Evolutionary conservation across 208 protist species (phyloP).

Genomic region (Angomonas deanei): DNA sequence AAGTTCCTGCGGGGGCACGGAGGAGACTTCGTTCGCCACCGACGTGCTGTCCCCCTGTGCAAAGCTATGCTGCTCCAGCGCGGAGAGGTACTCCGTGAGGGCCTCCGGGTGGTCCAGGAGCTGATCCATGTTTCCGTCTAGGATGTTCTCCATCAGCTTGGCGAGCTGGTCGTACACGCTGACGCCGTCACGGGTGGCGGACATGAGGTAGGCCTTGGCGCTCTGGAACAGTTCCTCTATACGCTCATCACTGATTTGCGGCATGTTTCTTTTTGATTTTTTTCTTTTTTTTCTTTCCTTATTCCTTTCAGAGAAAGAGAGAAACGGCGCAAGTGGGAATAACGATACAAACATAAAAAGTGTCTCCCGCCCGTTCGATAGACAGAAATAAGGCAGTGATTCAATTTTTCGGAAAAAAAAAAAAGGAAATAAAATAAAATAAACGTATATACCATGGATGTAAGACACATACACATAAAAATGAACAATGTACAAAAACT

Average conservation of each 20-base stretch:
- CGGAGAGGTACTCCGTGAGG: constrained; percentile 69
- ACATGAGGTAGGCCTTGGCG: constrained; percentile 88
- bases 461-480: constrained; percentile 7
- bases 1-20: constrained; percentile 59
- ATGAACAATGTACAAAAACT: too few species aligned
- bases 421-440: constrained; percentile 7
- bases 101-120: constrained; percentile 59
- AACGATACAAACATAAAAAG: too few species aligned
- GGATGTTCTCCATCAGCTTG: constrained; percentile 72
- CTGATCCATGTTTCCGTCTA: constrained; percentile 76
- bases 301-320: too few species aligned
- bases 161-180: constrained; percentile 91
- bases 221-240: constrained; percentile 68
- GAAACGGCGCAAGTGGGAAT: background rate
- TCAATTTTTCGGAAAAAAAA: constrained; percentile 17
- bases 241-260: constrained; percentile 10
- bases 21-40: constrained; percentile 53
- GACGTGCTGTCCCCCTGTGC: constrained; percentile 63
- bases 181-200: constrained; percentile 78
- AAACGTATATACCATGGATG: background rate
- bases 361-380: constrained; percentile 3
- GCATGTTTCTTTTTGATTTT: background rate
- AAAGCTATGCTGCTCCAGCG: constrained; percentile 82
- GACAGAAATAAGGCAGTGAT: constrained; percentile 5
- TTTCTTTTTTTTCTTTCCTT: constrained; percentile 6